Evolutionary conservation across 768 basidiomycete species (phyloP).

Genomic region (Tulasnella sp.): DNA sequence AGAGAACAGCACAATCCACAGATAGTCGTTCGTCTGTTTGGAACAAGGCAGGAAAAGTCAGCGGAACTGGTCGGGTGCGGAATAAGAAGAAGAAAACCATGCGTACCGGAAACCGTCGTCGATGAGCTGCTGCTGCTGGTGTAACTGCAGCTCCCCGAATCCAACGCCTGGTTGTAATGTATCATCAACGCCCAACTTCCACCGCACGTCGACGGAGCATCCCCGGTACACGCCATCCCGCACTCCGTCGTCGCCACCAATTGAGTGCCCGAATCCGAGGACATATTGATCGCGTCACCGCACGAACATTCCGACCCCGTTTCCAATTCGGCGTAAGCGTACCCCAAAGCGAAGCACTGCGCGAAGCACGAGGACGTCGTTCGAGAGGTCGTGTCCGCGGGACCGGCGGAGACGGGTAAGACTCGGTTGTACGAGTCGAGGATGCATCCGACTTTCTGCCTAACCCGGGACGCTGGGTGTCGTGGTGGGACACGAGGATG

Average conservation of each 20-base stretch:
- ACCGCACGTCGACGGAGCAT: background rate
- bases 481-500: no score
- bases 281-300: background rate
- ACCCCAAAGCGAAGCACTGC: background rate
- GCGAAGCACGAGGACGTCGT: background rate
- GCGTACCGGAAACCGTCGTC: no score
- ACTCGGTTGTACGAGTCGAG: background rate
- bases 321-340: conserved; percentile 15
- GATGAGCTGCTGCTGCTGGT: no score
- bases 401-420: background rate
- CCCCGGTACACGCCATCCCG: background rate
- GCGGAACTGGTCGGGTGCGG: no score
- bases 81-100: no score
- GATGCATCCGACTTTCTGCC: conserved; percentile 13
- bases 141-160: background rate
- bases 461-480: background rate
- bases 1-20: no score
- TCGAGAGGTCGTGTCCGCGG: background rate
- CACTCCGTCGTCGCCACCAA: background rate
- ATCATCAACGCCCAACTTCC: conserved; percentile 13
- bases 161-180: background rate
- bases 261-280: background rate
- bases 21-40: background rate
- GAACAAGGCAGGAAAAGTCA: no score
- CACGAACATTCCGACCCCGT: conserved; percentile 16